phyloP scores from a whole-genome alignment of 306 rosid genomes.

The Fagus sylvatica region DNA sequence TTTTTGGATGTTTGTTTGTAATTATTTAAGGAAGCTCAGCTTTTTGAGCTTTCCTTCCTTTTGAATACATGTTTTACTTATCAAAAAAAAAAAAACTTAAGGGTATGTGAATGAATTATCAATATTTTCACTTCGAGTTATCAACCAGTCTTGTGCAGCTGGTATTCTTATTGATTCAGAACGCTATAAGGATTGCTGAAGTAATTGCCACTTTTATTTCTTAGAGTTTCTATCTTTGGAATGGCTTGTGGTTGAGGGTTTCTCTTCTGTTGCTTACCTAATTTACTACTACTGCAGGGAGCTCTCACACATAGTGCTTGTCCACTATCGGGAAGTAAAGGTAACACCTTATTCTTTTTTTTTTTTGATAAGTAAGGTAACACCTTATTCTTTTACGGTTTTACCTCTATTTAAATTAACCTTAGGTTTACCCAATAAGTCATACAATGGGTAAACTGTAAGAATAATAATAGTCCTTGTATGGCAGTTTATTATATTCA shows the following conservation, averaged over 20 bases:
- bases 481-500: not conserved
- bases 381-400: not conserved
- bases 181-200: conserved; percentile 13
- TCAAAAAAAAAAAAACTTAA: no score
- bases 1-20: no score
- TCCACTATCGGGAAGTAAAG: conserved; percentile 82
- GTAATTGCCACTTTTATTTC: conserved; percentile 23
- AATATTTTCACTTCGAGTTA: not conserved
- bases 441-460: not conserved
- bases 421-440: conserved; percentile 1
- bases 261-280: conserved; percentile 29
- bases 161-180: conserved; percentile 21
- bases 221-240: conserved; percentile 9
- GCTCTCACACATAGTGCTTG: conserved; percentile 81
- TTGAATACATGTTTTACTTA: no score
- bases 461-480: not conserved
- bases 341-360: conserved; percentile 28
- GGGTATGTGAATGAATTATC: not conserved
- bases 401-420: no score
- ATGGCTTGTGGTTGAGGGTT: not conserved
- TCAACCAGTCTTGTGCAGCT: not conserved
- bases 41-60: no score
- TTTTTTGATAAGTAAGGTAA: conserved; percentile 42
- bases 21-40: no score
- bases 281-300: conserved; percentile 55